phyloP scores from a whole-genome alignment of 139 green algal species.

The Ettlia oleoabundans region DNA sequence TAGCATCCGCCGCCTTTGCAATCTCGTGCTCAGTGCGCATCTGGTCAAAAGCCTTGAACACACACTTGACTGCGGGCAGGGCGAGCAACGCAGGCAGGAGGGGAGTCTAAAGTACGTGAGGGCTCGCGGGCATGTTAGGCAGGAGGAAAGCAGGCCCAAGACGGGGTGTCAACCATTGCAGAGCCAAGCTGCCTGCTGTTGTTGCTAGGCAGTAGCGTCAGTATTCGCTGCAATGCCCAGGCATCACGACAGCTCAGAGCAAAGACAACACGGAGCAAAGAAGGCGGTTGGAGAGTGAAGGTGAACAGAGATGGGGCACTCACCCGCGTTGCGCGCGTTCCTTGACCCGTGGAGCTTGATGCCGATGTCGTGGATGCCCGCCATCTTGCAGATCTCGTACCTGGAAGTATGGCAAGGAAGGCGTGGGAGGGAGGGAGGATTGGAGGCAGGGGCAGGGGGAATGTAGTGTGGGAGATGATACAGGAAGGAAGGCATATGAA shows the following conservation, averaged over 20 bases:
- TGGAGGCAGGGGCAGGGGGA: no score
- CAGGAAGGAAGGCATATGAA: no score
- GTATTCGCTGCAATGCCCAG: no score
- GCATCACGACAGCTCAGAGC: no score
- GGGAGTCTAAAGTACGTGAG: no score
- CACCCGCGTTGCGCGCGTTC: slow-evolving; percentile 45
- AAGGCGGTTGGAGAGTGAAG: no score
- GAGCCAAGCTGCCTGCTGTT: neutral
- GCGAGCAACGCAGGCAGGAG: no score
- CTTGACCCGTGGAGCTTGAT: slow-evolving; percentile 51
- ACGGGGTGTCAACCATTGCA: neutral
- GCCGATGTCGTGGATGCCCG: slow-evolving; percentile 50
- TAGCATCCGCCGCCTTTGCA: neutral
- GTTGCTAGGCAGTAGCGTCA: no score
- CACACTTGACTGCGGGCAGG: slow-evolving; percentile 40
- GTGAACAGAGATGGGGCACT: neutral
- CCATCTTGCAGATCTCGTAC: slow-evolving; percentile 49
- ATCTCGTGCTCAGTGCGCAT: slow-evolving; percentile 43
- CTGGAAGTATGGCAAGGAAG: neutral
- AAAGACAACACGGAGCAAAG: no score
- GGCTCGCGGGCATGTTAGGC: no score
- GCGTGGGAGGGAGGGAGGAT: no score
- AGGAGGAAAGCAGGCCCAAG: neutral
- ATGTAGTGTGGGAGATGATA: no score
- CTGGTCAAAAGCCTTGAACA: slow-evolving; percentile 49